Evolutionary conservation across 805 yeast species (phyloP).

Genomic region (Yamadazyma scolyti): DNA sequence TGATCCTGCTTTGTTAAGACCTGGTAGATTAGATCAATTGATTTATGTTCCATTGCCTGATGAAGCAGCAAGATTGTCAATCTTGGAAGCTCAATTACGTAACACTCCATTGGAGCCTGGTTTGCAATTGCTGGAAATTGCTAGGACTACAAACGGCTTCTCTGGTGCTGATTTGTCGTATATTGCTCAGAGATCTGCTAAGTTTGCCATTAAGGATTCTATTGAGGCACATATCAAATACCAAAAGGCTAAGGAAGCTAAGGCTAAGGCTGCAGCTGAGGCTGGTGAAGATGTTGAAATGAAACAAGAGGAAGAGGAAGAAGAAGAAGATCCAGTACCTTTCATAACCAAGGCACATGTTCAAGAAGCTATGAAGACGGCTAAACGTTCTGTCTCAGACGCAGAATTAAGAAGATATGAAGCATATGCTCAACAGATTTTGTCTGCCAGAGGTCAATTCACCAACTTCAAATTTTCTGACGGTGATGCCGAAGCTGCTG

Average conservation of each 20-base stretch:
- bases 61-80: constrained; percentile 88
- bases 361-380: constrained; percentile 99
- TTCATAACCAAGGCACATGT: constrained; percentile 89
- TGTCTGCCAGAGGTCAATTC: constrained; percentile 93
- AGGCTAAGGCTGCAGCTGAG: constrained; percentile 21
- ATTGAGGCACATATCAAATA: constrained; percentile 67
- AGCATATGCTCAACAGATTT: constrained; percentile 95
- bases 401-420: constrained; percentile 98
- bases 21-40: constrained; percentile 98
- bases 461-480: constrained; percentile 84
- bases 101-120: constrained; percentile 99
- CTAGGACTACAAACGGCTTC: constrained; percentile 94
- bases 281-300: constrained; percentile 47
- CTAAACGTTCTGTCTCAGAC: constrained; percentile 94
- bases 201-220: constrained; percentile 96
- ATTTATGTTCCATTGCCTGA: constrained; percentile 98
- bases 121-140: constrained; percentile 79
- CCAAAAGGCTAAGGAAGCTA: constrained; percentile 35
- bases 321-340: constrained; percentile 92
- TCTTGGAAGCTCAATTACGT: constrained; percentile 92
- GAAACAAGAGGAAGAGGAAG: constrained; percentile 47
- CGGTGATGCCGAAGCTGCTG: constrained; percentile 17
- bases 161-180: constrained; percentile 98
- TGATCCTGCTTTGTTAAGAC: constrained; percentile 97
- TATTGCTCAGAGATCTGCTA: constrained; percentile 98